Evolutionary conservation across 1,139 yeast genomes (phyloP).

Genomic region (Suhomyces guaymorum): DNA sequence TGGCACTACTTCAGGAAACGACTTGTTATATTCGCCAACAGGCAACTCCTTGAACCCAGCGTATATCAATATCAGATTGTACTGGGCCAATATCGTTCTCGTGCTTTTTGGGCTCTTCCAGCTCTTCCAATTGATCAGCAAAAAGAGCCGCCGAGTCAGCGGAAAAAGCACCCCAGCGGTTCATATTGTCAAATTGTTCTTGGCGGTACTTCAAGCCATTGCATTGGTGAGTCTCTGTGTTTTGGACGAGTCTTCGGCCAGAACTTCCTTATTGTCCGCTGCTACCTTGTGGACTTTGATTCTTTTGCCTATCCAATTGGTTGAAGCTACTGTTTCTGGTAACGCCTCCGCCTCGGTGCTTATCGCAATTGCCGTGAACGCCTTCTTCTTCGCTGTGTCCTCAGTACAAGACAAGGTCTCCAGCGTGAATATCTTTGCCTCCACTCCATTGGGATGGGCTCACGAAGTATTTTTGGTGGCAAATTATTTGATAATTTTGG

Average conservation of each 20-base stretch:
- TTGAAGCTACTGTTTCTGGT: conserved; percentile 11
- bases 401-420: conserved; percentile 21
- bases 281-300: conserved; percentile 1
- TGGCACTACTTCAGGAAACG: too few species aligned
- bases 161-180: conserved; percentile 16
- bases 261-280: background rate
- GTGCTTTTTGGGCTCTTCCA: conserved; percentile 17
- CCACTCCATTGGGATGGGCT: conserved; percentile 6
- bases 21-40: conserved; percentile 16
- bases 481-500: too few species aligned
- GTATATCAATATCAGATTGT: conserved; percentile 13
- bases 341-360: conserved; percentile 16
- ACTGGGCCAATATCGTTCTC: conserved; percentile 7
- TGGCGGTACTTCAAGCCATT: conserved; percentile 7
- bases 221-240: conserved; percentile 4
- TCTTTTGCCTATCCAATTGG: conserved; percentile 12
- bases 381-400: conserved; percentile 12
- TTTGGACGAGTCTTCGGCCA: background rate
- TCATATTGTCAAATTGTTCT: conserved; percentile 13
- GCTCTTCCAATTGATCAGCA: conserved; percentile 11
- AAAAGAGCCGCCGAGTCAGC: conserved; percentile 1
- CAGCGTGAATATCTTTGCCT: conserved; percentile 17
- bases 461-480: conserved; percentile 11
- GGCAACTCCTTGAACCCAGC: conserved; percentile 20
- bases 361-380: conserved; percentile 12